Evolutionary conservation across 129 eudicot genomes (phyloP).

Genomic region (Chrysanthemum seticuspe): DNA sequence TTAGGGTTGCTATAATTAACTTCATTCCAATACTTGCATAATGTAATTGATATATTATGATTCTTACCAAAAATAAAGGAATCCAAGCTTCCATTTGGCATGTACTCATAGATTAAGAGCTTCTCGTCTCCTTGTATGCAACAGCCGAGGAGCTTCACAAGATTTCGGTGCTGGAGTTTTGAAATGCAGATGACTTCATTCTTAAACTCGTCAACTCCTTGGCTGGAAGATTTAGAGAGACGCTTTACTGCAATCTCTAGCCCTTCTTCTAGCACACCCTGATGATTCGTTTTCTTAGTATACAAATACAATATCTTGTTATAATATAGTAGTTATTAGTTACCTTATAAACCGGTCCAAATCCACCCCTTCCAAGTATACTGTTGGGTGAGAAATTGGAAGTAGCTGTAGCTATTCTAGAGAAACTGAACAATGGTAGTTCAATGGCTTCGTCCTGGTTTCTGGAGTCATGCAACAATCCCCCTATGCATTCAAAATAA

Average conservation of each 20-base stretch:
- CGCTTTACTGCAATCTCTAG: constrained; percentile 14
- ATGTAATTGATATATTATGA: neutral
- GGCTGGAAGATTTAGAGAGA: constrained; percentile 1
- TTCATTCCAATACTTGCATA: neutral
- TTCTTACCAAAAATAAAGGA: constrained; percentile 3
- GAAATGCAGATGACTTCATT: constrained; percentile 11
- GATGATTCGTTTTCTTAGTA: neutral
- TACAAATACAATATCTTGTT: neutral
- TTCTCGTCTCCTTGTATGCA: constrained; percentile 15
- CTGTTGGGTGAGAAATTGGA: too few species aligned
- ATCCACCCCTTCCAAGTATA: neutral
- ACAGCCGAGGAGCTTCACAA: constrained; percentile 17
- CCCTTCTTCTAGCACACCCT: constrained; percentile 12
- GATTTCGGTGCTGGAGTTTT: constrained; percentile 14
- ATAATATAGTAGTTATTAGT: neutral
- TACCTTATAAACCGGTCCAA: neutral
- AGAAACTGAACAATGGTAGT: too few species aligned
- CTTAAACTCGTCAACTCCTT: constrained; percentile 8
- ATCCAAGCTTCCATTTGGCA: constrained; percentile 15
- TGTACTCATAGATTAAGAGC: constrained; percentile 2
- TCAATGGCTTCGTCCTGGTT: too few species aligned
- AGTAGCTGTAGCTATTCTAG: too few species aligned
- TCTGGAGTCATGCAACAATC: too few species aligned
- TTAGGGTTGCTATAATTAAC: neutral
- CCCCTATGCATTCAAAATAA: too few species aligned